Conservation (phyloP, 257 asterid species). For the Cruciata laevipes region DNA sequence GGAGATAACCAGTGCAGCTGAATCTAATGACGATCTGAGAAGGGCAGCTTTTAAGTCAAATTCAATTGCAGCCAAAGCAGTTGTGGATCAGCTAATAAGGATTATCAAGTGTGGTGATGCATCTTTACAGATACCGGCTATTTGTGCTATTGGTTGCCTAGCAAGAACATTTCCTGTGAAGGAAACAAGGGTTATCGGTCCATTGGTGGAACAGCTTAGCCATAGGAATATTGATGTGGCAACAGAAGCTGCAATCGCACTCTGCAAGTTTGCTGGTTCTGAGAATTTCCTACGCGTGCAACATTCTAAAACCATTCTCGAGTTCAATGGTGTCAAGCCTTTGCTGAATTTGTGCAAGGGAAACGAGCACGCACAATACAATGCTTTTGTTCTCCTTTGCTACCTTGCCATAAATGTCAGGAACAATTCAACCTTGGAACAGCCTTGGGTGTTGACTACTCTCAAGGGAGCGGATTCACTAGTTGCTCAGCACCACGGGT, state of each 20-base stretch:
- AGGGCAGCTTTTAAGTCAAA: conserved; percentile 63
- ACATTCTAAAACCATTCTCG: conserved; percentile 62
- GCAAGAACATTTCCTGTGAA: conserved; percentile 78
- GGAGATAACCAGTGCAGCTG: conserved; percentile 80
- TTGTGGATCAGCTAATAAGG: conserved; percentile 71
- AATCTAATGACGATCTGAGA: conserved; percentile 58
- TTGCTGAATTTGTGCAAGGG: conserved; percentile 52
- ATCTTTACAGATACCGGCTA: conserved; percentile 35
- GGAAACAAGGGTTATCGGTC: conserved; percentile 56
- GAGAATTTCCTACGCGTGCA: conserved; percentile 57
- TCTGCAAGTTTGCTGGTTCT: conserved; percentile 52
- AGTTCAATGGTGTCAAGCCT: conserved; percentile 49
- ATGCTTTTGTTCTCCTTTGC: conserved; percentile 52
- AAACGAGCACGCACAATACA: conserved; percentile 38
- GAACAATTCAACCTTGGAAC: conserved; percentile 57
- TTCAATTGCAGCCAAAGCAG: conserved; percentile 78
- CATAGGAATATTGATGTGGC: conserved; percentile 49
- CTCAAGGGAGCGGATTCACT: conserved; percentile 53
- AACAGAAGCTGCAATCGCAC: conserved; percentile 55
- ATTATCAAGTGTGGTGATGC: conserved; percentile 42
- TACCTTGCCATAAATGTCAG: conserved; percentile 67
- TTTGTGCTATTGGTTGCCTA: conserved; percentile 55
- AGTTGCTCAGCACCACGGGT: conserved; percentile 44
- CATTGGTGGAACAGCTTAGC: conserved; percentile 47
- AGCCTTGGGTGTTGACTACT: conserved; percentile 47